Conservation (phyloP, 2,329 filamentous ascomycete species). For the Sordariomycetes sp. region DNA sequence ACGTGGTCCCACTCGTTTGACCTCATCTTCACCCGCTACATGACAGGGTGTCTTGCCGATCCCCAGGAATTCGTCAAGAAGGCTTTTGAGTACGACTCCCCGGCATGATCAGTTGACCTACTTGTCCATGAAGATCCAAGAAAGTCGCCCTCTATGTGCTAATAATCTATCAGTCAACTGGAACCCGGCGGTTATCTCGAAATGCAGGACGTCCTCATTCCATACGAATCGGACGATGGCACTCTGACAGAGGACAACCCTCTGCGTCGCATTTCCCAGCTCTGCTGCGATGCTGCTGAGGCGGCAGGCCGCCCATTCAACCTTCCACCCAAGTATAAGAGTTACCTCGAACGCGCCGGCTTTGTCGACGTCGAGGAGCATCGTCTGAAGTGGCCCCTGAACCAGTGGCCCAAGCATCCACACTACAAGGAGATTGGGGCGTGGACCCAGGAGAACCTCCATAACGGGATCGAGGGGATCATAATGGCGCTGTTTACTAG, state of each 20-base stretch:
- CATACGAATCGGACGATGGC: constrained; percentile 7
- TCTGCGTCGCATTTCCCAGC: not conserved
- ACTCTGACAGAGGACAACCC: constrained; percentile 6
- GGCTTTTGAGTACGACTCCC: constrained; percentile 15
- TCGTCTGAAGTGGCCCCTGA: not conserved
- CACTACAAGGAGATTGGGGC: constrained; percentile 25
- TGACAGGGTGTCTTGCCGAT: constrained; percentile 14
- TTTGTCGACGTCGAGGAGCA: not conserved
- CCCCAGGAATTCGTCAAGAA: constrained; percentile 20
- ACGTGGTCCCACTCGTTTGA: constrained; percentile 11
- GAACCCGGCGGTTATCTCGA: constrained; percentile 12
- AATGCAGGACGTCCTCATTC: constrained; percentile 9
- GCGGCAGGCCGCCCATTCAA: constrained; percentile 21
- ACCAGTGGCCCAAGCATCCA: constrained; percentile 18
- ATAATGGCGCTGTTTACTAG: constrained; percentile 18
- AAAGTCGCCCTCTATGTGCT: too few species aligned
- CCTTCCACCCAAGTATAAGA: constrained; percentile 18
- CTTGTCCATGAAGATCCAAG: too few species aligned
- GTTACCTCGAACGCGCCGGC: constrained; percentile 9
- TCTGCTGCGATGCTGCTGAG: constrained; percentile 21
- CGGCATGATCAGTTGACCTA: too few species aligned
- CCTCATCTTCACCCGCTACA: constrained; percentile 16
- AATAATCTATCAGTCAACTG: constrained; percentile 5
- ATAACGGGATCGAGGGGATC: constrained; percentile 15
- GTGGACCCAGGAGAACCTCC: constrained; percentile 11